Conservation (phyloP, 2,329 filamentous ascomycete species). For the Colletotrichum orchidophilum region DNA sequence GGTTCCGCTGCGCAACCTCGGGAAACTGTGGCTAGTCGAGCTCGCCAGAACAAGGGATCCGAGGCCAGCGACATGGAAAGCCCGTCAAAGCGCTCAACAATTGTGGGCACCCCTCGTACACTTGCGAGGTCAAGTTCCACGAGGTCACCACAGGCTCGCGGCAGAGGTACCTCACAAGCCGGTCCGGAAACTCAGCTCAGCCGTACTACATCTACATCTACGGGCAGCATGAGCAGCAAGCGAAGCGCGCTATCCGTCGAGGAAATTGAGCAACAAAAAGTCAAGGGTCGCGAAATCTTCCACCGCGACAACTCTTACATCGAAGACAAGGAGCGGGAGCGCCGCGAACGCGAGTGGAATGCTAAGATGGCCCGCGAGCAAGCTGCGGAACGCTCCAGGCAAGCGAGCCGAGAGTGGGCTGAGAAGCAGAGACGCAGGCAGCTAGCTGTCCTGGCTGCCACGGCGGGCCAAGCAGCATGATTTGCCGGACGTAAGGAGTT, state of each 20-base stretch:
- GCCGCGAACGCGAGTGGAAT: conserved; percentile 61
- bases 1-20: conserved; percentile 56
- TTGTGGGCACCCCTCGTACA: conserved; percentile 20
- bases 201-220: conserved; percentile 57
- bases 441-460: conserved; percentile 14
- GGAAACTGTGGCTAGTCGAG: conserved; percentile 67
- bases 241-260: conserved; percentile 60
- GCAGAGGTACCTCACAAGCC: conserved; percentile 17
- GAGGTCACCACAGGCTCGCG: conserved; percentile 24
- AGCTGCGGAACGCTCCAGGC: conserved; percentile 68
- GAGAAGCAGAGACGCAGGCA: conserved; percentile 63
- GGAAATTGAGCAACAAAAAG: conserved; percentile 60
- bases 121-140: conserved; percentile 13
- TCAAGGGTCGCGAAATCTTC: conserved; percentile 63
- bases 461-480: conserved; percentile 5
- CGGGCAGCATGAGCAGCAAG: conserved; percentile 53
- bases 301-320: conserved; percentile 59
- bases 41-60: conserved; percentile 57
- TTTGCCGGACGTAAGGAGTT: neutral
- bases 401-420: conserved; percentile 69
- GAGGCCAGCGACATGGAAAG: conserved; percentile 30
- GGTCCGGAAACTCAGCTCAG: conserved; percentile 35
- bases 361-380: conserved; percentile 66
- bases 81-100: conserved; percentile 34
- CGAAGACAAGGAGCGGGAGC: conserved; percentile 61